Percentiles rank a stretch among this genome's conserved stretches.
phyloP scores from a whole-genome alignment of 208 protist species.

The Leishmania guyanensis region DNA sequence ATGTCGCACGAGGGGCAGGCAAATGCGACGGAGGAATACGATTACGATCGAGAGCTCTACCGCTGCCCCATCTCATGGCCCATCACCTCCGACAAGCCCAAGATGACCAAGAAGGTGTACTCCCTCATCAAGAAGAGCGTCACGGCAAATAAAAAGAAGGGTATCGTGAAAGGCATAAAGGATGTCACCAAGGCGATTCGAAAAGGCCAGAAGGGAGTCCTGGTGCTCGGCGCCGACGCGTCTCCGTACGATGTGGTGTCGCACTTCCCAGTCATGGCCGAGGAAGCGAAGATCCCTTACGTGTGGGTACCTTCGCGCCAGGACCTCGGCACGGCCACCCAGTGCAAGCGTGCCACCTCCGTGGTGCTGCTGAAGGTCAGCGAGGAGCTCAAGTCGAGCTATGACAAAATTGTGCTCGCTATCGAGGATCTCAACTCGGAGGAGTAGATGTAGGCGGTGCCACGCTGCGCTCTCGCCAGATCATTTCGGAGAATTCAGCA shows the following conservation, averaged over 20 bases:
- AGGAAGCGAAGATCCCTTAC: conserved; percentile 93
- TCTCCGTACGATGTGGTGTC: conserved; percentile 94
- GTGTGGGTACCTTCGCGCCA: conserved; percentile 93
- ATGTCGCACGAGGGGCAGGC: conserved; percentile 65
- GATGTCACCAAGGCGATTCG: conserved; percentile 94
- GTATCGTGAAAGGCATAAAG: conserved; percentile 93
- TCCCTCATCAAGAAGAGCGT: conserved; percentile 93
- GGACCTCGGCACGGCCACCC: conserved; percentile 91
- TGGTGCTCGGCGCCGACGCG: conserved; percentile 91
- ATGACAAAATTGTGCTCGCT: conserved; percentile 88
- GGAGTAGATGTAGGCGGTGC: conserved; percentile 36
- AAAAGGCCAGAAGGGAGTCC: conserved; percentile 91
- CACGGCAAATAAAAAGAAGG: conserved; percentile 90
- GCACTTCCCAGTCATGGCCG: conserved; percentile 92
- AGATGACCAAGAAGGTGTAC: conserved; percentile 96
- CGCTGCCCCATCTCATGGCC: conserved; percentile 92
- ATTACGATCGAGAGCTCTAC: conserved; percentile 93
- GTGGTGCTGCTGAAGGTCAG: conserved; percentile 91
- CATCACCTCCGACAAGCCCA: conserved; percentile 89
- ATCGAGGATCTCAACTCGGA: conserved; percentile 87
- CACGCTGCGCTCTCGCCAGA: neutral
- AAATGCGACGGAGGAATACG: conserved; percentile 68
- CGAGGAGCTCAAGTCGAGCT: conserved; percentile 80
- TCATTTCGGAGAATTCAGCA: neutral
- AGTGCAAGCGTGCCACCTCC: conserved; percentile 93